These are phyloP conservation scores for Borealophlyctis nickersoniae DNA, from an alignment of 192 early-diverging fungal species.

Conservation along the genomic window DNA sequence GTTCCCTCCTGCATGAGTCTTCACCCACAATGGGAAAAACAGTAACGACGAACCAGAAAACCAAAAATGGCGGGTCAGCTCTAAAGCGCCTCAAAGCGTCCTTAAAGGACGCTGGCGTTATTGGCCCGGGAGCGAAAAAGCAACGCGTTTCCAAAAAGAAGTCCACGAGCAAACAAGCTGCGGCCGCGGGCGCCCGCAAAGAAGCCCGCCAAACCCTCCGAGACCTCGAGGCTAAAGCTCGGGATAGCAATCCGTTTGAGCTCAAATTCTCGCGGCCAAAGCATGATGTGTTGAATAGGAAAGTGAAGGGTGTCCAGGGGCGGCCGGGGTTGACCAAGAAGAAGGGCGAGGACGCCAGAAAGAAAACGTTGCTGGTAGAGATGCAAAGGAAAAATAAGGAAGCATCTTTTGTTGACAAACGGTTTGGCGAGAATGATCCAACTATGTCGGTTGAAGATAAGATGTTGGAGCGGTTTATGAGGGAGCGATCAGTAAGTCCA, in stretches of 20 bases:
- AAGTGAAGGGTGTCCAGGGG: slow-evolving; percentile 74
- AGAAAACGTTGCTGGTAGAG: slow-evolving; percentile 79
- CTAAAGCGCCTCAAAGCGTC: slow-evolving; percentile 78
- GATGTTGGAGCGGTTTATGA: slow-evolving; percentile 91
- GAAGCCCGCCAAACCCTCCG: slow-evolving; percentile 28
- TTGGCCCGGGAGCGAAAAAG: slow-evolving; percentile 64
- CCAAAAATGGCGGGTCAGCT: slow-evolving; percentile 53
- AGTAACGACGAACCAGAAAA: neutral
- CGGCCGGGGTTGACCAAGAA: slow-evolving; percentile 78
- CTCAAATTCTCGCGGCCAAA: slow-evolving; percentile 75
- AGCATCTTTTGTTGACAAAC: slow-evolving; percentile 81
- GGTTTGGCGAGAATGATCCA: slow-evolving; percentile 91
- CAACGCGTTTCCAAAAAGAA: slow-evolving; percentile 68
- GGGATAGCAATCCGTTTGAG: slow-evolving; percentile 86
- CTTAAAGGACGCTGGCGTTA: slow-evolving; percentile 72
- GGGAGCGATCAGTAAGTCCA: slow-evolving; percentile 65
- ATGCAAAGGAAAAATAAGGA: slow-evolving; percentile 64
- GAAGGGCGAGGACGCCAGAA: slow-evolving; percentile 79
- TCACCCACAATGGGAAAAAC: neutral
- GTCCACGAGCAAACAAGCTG: slow-evolving; percentile 40
- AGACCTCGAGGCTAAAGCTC: slow-evolving; percentile 14
- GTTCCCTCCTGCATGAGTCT: neutral
- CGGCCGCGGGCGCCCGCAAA: slow-evolving; percentile 27
- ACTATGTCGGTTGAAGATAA: slow-evolving; percentile 90
- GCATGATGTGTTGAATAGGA: slow-evolving; percentile 79